phyloP scores from a whole-genome alignment of 2,329 filamentous ascomycete species.

The Verticillium nubilum region DNA sequence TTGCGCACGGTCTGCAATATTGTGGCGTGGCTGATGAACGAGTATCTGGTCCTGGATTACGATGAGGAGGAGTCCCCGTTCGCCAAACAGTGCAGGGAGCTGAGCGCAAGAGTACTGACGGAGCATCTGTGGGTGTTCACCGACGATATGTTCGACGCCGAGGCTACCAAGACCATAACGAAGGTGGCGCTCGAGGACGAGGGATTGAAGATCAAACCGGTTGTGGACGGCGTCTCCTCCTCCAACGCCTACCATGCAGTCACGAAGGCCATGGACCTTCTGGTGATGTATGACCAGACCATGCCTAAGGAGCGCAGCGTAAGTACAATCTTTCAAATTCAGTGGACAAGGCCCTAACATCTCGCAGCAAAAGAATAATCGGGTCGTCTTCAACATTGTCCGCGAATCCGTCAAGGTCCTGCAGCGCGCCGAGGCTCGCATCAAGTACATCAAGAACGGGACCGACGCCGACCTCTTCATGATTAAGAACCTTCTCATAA shows the following conservation, averaged over 20 bases:
- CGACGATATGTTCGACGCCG: slow-evolving; percentile 48
- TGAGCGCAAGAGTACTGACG: slow-evolving; percentile 49
- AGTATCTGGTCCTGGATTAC: slow-evolving; percentile 50
- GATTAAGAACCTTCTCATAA: slow-evolving; percentile 86
- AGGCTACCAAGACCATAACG: slow-evolving; percentile 49
- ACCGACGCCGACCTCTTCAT: slow-evolving; percentile 85
- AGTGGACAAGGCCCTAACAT: background rate
- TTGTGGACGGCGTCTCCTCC: slow-evolving; percentile 41
- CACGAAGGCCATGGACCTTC: slow-evolving; percentile 51
- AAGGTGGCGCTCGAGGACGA: slow-evolving; percentile 41
- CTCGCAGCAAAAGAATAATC: slow-evolving; percentile 42
- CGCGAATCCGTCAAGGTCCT: slow-evolving; percentile 84
- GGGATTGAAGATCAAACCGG: slow-evolving; percentile 44
- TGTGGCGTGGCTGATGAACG: slow-evolving; percentile 52
- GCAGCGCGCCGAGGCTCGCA: slow-evolving; percentile 66
- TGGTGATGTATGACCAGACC: slow-evolving; percentile 57
- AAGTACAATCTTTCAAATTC: slow-evolving; percentile 22
- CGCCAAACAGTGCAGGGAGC: slow-evolving; percentile 47
- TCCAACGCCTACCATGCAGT: slow-evolving; percentile 55
- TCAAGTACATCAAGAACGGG: slow-evolving; percentile 54
- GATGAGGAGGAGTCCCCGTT: slow-evolving; percentile 52
- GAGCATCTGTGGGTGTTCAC: slow-evolving; percentile 54
- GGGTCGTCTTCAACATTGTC: slow-evolving; percentile 65
- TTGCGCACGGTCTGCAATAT: slow-evolving; percentile 48
- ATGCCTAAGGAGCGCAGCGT: slow-evolving; percentile 61